Evolutionary conservation across 257 asterid species (phyloP).

Genomic region (Eucommia ulmoides): DNA sequence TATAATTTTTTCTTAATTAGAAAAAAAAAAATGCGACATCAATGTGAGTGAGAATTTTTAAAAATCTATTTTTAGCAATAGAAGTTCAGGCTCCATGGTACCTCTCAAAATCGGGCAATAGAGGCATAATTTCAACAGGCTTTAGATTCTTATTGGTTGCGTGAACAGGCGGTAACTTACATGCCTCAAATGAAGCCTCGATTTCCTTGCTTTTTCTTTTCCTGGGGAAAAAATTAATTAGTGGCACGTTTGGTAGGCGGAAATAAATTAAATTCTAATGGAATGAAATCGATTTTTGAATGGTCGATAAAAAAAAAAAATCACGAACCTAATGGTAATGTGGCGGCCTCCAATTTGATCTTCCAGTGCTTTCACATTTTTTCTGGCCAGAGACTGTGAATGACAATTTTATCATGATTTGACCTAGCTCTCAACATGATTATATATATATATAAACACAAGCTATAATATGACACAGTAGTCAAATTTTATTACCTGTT

Average conservation of each 20-base stretch:
- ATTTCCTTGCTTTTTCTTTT: slow-evolving; percentile 69
- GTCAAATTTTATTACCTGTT: slow-evolving; percentile 40
- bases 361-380: slow-evolving; percentile 83
- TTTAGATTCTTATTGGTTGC: slow-evolving; percentile 48
- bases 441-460: too few species aligned
- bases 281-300: background rate
- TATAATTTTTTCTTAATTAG: background rate
- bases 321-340: slow-evolving; percentile 6
- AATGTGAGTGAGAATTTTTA: too few species aligned
- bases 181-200: slow-evolving; percentile 67
- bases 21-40: background rate
- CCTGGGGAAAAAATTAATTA: slow-evolving; percentile 20
- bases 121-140: slow-evolving; percentile 65
- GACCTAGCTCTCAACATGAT: slow-evolving; percentile 5
- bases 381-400: slow-evolving; percentile 74
- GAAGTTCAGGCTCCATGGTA: too few species aligned
- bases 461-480: background rate
- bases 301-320: background rate
- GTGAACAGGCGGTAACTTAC: slow-evolving; percentile 73
- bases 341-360: slow-evolving; percentile 50
- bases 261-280: too few species aligned
- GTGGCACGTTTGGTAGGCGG: too few species aligned
- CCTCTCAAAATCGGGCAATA: slow-evolving; percentile 80
- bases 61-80: too few species aligned
- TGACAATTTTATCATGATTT: slow-evolving; percentile 9